Percentiles rank a stretch among this genome's conserved stretches.
phyloP scores from a whole-genome alignment of 805 yeast genomes.

The Lipomyces sp. region DNA sequence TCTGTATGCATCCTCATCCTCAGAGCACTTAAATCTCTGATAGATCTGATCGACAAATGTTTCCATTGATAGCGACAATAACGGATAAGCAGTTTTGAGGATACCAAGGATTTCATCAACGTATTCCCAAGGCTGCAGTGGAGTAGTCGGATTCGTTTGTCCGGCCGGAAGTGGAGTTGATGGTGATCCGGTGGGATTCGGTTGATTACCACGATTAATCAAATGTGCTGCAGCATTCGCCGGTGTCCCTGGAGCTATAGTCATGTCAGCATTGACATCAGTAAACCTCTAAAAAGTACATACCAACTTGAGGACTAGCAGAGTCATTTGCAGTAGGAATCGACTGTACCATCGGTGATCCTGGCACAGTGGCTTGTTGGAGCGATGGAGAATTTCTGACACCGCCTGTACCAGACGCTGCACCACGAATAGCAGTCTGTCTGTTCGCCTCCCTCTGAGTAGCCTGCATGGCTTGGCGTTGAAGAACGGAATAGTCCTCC shows the following conservation, averaged over 20 bases:
- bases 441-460: slow-evolving; percentile 43
- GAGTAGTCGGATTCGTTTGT: slow-evolving; percentile 18
- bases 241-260: slow-evolving; percentile 18
- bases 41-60: slow-evolving; percentile 94
- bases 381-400: slow-evolving; percentile 32
- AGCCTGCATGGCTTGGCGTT: slow-evolving; percentile 69
- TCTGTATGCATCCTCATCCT: slow-evolving; percentile 96
- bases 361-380: slow-evolving; percentile 25
- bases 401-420: slow-evolving; percentile 36
- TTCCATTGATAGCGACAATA: slow-evolving; percentile 88
- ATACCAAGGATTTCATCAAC: slow-evolving; percentile 93
- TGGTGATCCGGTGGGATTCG: slow-evolving; percentile 24
- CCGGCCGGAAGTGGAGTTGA: slow-evolving; percentile 34
- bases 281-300: not conserved
- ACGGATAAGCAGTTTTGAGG: slow-evolving; percentile 93
- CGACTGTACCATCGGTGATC: slow-evolving; percentile 30
- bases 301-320: slow-evolving; percentile 11
- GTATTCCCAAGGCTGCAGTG: slow-evolving; percentile 84
- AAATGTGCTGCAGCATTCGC: slow-evolving; percentile 20
- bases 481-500: slow-evolving; percentile 88
- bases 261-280: not conserved
- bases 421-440: slow-evolving; percentile 31
- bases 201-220: slow-evolving; percentile 22
- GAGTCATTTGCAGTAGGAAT: slow-evolving; percentile 10
- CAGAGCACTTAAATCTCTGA: slow-evolving; percentile 88